Conservation (phyloP, 164 flowering plant genomes). For the Macadamia integrifolia region DNA sequence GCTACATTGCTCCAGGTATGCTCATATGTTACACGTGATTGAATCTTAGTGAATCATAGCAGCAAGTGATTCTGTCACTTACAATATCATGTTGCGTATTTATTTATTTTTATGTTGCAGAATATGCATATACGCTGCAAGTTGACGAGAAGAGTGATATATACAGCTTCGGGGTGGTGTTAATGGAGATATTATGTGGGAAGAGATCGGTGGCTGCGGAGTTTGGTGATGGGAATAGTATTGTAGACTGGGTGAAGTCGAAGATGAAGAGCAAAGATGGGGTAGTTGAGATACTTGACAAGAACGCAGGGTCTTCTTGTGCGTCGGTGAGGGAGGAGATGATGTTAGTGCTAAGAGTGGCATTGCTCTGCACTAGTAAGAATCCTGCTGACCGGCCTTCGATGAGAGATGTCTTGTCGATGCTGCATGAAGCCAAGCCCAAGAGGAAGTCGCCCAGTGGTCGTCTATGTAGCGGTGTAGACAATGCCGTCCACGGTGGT, state of each 20-base stretch:
- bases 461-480: conserved; percentile 8
- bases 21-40: background rate
- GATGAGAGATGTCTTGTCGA: conserved; percentile 92
- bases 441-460: conserved; percentile 52
- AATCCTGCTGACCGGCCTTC: conserved; percentile 88
- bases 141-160: conserved; percentile 98
- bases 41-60: background rate
- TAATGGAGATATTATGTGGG: conserved; percentile 83
- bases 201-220: conserved; percentile 74
- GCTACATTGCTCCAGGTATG: conserved; percentile 97
- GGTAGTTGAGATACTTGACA: conserved; percentile 52
- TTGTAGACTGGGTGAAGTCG: conserved; percentile 87
- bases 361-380: conserved; percentile 80
- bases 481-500: background rate
- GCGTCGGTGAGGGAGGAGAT: conserved; percentile 77
- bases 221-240: conserved; percentile 93
- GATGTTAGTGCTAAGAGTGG: conserved; percentile 74
- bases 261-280: conserved; percentile 72
- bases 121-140: conserved; percentile 92
- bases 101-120: conserved; percentile 28
- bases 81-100: background rate
- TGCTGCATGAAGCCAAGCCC: conserved; percentile 93
- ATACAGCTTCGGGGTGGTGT: conserved; percentile 85
- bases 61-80: too few species aligned
- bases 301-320: conserved; percentile 73